These are phyloP conservation scores for Saccharomyces hybrid DNA, from an alignment of 1,139 yeast species.

Conservation along the genomic window DNA sequence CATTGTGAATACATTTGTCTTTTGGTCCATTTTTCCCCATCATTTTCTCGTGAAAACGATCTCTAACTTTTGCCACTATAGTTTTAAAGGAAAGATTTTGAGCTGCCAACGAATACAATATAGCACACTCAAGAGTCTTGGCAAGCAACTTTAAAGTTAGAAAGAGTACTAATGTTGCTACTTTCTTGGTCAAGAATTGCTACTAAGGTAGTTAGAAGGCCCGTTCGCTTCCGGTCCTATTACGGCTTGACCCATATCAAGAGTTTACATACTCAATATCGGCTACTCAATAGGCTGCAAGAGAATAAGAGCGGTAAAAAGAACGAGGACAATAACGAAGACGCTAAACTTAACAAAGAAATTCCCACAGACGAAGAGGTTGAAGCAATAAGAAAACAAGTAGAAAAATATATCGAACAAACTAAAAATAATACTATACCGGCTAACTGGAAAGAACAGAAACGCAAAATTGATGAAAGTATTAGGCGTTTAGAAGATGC, in stretches of 20 bases:
- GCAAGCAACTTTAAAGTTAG: not conserved
- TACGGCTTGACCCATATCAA: not conserved
- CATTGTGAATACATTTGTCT: not conserved
- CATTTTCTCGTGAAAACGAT: not conserved
- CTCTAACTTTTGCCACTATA: not conserved
- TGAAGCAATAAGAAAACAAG: conserved; percentile 18
- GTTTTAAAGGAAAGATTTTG: not conserved
- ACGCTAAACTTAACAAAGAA: conserved; percentile 6
- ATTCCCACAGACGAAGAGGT: conserved; percentile 16
- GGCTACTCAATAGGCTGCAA: not conserved
- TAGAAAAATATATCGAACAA: conserved; percentile 17
- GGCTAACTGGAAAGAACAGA: conserved; percentile 14
- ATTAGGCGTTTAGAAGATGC: conserved; percentile 20
- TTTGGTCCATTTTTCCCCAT: not conserved
- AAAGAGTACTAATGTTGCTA: not conserved
- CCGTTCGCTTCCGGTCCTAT: not conserved
- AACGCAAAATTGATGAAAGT: conserved; percentile 20
- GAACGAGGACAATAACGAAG: conserved; percentile 4
- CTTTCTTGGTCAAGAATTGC: not conserved
- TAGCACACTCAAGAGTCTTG: not conserved
- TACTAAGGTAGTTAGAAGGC: not conserved
- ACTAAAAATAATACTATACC: conserved; percentile 11
- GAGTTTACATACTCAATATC: not conserved
- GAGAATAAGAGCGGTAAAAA: not conserved
- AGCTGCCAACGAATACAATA: not conserved